Base-by-base conservation (phyloP, 2,329 filamentous ascomycete genomes). In the Sporothrix euskadiensis region DNA sequence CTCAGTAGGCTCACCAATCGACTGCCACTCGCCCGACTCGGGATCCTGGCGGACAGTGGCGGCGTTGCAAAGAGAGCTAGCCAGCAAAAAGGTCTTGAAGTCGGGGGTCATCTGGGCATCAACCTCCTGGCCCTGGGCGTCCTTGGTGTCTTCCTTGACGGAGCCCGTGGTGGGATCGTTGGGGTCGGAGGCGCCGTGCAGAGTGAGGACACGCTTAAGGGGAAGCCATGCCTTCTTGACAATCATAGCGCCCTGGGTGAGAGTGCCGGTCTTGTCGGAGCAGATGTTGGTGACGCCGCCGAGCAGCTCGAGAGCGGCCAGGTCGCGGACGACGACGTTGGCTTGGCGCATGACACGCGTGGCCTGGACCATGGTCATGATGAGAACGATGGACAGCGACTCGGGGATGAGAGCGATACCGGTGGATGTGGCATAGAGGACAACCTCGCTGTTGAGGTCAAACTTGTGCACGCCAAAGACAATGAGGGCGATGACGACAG, bases 271-370 rank as follows among this genome's bases (percentile, higher is more conserved):
- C 81, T 92, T 92, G 82, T 92, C 90, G 32, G 90, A 92, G 81
- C 90, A 92, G 77, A 92, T 91, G 78, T 91, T 89, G 73, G 90
- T 92, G 32, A 92, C 90, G 59, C 89, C 90, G 14, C 91, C 91
- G 1, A 93, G 85, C 14, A 90, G 89, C 77, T 93, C 91, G 0
- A 92, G 85, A 0, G 89, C 89, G 3, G 89, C 88, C 59, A 92
- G 83, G 77, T 91, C 90, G 76, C 89, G 87, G 52, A 91, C 88
- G 76, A 91, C 89, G 61, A 91, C 89, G 76, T 91, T 85, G 8
- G 88, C 85, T 77, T 87, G 86, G 63, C 88, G 87, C 89, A 91
- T 91, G 22, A 87, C 85, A 76, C 89, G 90, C 26, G 88, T 89
- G 4, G 88, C 89, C 71, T 90, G 88, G 49, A 89, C 88, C 84